These are phyloP conservation scores for Neurospora sp. DNA, from an alignment of 495 filamentous ascomycete species.

Conservation along the genomic window DNA sequence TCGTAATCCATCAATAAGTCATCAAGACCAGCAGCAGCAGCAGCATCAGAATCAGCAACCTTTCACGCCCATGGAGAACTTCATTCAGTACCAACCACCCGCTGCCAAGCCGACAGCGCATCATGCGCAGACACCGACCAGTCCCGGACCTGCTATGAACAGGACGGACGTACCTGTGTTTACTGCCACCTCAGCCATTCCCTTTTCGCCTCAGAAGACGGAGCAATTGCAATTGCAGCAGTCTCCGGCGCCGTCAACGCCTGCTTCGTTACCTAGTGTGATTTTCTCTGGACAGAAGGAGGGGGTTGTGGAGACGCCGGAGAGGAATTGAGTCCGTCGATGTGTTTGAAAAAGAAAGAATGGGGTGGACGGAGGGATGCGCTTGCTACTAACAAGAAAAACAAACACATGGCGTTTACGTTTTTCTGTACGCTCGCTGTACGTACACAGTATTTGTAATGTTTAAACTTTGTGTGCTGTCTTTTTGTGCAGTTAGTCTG, in stretches of 20 bases:
- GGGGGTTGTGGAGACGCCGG: background rate
- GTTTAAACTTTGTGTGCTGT: background rate
- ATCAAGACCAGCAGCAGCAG: background rate
- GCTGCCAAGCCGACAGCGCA: background rate
- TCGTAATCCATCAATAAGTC: background rate
- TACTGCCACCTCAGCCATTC: conserved; percentile 20
- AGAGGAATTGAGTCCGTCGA: background rate
- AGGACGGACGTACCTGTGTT: conserved; percentile 14
- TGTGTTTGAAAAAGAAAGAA: background rate
- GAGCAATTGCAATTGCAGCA: background rate
- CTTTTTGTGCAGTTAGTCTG: background rate
- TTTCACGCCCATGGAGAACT: conserved; percentile 4
- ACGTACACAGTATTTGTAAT: background rate
- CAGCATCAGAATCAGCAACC: background rate
- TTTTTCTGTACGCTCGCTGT: background rate
- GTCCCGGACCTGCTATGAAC: conserved; percentile 10
- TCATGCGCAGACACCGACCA: background rate
- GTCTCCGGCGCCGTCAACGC: background rate
- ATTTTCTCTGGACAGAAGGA: background rate
- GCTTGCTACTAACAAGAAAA: background rate
- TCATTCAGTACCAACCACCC: conserved; percentile 29
- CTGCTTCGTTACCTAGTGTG: background rate
- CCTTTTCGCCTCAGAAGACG: conserved; percentile 10
- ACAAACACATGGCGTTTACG: background rate
- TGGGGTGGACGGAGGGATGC: background rate